Percentiles rank a stretch among this genome's conserved stretches.
These are phyloP conservation scores for Paramyrothecium roridum DNA, from an alignment of 2,329 filamentous ascomycete species.

Conservation along the genomic window DNA sequence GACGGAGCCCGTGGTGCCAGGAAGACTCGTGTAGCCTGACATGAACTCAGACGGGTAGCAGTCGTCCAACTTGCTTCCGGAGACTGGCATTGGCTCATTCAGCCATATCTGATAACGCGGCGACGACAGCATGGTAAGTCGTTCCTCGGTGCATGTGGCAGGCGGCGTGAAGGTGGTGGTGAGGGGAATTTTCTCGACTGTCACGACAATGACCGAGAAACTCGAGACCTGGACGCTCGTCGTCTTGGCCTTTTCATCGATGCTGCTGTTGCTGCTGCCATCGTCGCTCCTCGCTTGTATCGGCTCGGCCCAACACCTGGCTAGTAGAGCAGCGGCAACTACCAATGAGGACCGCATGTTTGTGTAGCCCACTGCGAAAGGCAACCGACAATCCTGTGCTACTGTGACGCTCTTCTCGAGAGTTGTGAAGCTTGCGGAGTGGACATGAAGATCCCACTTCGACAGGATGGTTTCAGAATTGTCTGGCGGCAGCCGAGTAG, in stretches of 20 bases:
- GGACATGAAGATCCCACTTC: not conserved
- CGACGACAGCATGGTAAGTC: not conserved
- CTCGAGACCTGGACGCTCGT: not conserved
- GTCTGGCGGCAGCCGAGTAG: not conserved
- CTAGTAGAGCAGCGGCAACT: not conserved
- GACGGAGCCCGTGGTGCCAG: not conserved
- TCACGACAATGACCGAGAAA: not conserved
- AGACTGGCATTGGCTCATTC: not conserved
- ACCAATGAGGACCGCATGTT: not conserved
- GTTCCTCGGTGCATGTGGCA: not conserved
- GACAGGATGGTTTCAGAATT: not conserved
- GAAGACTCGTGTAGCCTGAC: constrained; percentile 1
- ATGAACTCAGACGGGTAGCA: constrained; percentile 3
- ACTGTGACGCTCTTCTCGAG: too few species aligned
- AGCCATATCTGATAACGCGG: constrained; percentile 1
- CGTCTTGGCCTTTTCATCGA: not conserved
- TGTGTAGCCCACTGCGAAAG: not conserved
- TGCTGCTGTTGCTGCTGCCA: too few species aligned
- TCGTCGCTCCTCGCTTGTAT: not conserved
- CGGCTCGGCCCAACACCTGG: not conserved
- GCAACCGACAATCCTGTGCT: too few species aligned
- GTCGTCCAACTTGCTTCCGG: not conserved
- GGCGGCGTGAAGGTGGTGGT: constrained; percentile 2
- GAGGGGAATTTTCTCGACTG: not conserved
- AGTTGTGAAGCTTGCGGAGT: too few species aligned